Conservation (phyloP, 2,329 filamentous ascomycete species). For the Fusarium algeriense region DNA sequence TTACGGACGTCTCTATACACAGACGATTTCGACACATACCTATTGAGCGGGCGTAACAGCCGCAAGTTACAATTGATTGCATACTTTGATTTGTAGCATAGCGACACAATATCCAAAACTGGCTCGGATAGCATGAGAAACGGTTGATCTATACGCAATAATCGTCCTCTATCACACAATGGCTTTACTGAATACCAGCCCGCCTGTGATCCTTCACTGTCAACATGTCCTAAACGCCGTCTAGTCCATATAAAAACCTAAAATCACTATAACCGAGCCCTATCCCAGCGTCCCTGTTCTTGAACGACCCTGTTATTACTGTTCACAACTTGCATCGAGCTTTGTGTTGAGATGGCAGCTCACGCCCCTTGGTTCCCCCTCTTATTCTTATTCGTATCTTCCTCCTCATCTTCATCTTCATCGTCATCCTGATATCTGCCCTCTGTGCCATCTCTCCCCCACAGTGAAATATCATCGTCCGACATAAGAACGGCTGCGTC, state of each 20-base stretch:
- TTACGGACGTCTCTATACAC: slow-evolving; percentile 7
- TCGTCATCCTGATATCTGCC: slow-evolving; percentile 52
- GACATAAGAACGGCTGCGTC: slow-evolving; percentile 68
- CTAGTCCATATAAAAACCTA: slow-evolving; percentile 21
- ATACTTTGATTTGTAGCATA: slow-evolving; percentile 17
- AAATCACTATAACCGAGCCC: slow-evolving; percentile 5
- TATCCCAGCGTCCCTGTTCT: background rate
- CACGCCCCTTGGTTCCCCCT: slow-evolving; percentile 20
- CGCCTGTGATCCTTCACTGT: slow-evolving; percentile 1
- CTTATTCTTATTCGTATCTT: slow-evolving; percentile 34
- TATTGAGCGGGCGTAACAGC: slow-evolving; percentile 7
- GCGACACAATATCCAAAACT: slow-evolving; percentile 43
- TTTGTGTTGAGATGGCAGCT: background rate
- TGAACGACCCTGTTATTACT: slow-evolving; percentile 10
- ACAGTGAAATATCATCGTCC: slow-evolving; percentile 70
- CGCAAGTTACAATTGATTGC: slow-evolving; percentile 20
- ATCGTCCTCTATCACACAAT: slow-evolving; percentile 14
- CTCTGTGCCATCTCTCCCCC: slow-evolving; percentile 59
- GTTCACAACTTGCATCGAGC: slow-evolving; percentile 8
- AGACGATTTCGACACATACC: background rate
- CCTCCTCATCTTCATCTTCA: slow-evolving; percentile 40
- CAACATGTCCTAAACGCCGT: slow-evolving; percentile 41
- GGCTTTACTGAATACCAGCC: background rate
- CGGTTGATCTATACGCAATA: slow-evolving; percentile 2
- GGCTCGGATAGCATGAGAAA: slow-evolving; percentile 15